A percentile compares a stretch with the other conserved stretches of the same genome.
These are phyloP conservation scores for Heliocybe sulcata DNA, from an alignment of 1,284 basidiomycete genomes.

Conservation along the genomic window DNA sequence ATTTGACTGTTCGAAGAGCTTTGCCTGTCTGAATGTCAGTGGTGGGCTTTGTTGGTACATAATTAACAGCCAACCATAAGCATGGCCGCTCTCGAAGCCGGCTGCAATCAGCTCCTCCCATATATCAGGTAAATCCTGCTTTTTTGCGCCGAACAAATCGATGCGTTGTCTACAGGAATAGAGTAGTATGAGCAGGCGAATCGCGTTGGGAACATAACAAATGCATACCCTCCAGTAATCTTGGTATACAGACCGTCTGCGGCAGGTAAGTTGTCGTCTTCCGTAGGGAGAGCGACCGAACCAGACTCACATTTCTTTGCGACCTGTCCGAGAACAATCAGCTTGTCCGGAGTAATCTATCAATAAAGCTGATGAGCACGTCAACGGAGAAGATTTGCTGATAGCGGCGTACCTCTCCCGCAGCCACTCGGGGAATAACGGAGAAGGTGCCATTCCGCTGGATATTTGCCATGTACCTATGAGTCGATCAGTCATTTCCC, in stretches of 20 bases:
- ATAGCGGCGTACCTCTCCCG: constrained; percentile 38
- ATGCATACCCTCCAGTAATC: constrained; percentile 41
- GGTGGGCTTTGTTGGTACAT: not conserved
- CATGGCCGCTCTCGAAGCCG: constrained; percentile 74
- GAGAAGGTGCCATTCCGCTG: constrained; percentile 73
- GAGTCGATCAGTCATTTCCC: not conserved
- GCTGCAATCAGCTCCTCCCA: constrained; percentile 64
- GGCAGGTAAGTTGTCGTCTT: not conserved
- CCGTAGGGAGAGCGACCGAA: not conserved
- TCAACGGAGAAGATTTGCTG: too few relatives aligned
- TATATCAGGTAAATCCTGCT: constrained; percentile 70
- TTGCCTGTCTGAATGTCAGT: constrained; percentile 28
- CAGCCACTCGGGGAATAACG: constrained; percentile 66
- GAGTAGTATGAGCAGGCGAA: not conserved
- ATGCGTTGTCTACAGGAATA: constrained; percentile 43
- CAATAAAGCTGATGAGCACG: not conserved
- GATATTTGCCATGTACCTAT: constrained; percentile 65
- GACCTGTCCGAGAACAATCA: constrained; percentile 64
- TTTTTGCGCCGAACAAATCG: constrained; percentile 70
- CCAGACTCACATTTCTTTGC: constrained; percentile 54
- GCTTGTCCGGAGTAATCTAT: constrained; percentile 57
- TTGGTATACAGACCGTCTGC: constrained; percentile 59
- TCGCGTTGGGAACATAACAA: not conserved
- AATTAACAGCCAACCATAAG: constrained; percentile 48
- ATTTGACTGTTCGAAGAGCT: constrained; percentile 48